Conservation (phyloP, 108 stramenopile genomes). For the Seminavis robusta region DNA sequence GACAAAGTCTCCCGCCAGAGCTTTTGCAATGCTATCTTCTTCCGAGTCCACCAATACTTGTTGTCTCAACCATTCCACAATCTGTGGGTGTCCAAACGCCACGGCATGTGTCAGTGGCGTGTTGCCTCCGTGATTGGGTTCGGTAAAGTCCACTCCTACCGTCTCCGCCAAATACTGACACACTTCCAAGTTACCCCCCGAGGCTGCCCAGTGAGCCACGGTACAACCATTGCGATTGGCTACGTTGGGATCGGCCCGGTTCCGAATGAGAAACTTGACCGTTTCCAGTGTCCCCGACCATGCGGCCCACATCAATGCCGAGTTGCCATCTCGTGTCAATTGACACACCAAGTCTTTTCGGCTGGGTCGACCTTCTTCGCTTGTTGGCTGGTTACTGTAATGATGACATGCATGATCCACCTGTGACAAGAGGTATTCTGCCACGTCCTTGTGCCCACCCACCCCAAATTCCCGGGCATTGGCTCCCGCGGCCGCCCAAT, state of each 20-base stretch:
- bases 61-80: conserved; percentile 64
- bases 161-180: conserved; percentile 67
- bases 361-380: conserved; percentile 12
- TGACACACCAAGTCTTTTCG: conserved; percentile 46
- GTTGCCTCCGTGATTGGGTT: conserved; percentile 66
- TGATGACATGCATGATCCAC: not conserved
- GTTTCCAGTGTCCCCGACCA: conserved; percentile 76
- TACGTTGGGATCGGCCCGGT: conserved; percentile 50
- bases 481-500: conserved; percentile 80
- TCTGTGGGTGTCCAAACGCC: conserved; percentile 62
- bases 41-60: conserved; percentile 11
- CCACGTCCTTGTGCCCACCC: conserved; percentile 62
- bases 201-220: conserved; percentile 75
- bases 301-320: conserved; percentile 81
- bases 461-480: conserved; percentile 72
- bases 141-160: conserved; percentile 60
- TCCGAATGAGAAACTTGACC: conserved; percentile 62
- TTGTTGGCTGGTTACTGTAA: not conserved
- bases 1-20: conserved; percentile 45
- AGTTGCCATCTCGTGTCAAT: conserved; percentile 77
- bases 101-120: conserved; percentile 81
- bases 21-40: conserved; percentile 24
- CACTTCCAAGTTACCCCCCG: conserved; percentile 52
- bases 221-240: conserved; percentile 79
- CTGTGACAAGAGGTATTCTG: conserved; percentile 43